Conservation (phyloP, 2,329 filamentous ascomycete genomes). For the Venturia carpophila region DNA sequence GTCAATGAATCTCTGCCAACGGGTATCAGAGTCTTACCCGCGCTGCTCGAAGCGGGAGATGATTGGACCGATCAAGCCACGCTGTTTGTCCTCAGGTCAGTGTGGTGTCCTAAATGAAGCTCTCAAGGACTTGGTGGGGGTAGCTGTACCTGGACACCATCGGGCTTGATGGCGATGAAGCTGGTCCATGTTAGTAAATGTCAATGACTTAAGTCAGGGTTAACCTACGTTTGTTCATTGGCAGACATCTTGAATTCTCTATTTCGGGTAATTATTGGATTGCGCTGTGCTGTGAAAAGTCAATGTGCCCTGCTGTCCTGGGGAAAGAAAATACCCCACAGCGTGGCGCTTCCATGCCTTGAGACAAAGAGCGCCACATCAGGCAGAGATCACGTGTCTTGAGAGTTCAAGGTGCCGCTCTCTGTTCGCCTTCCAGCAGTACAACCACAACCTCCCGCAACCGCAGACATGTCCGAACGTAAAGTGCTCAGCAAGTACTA, state of each 20-base stretch:
- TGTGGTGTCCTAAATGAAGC: background rate
- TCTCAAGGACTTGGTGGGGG: background rate
- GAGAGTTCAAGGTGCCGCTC: background rate
- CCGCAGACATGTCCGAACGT: constrained; percentile 67
- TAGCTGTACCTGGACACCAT: constrained; percentile 84
- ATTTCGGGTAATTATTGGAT: background rate
- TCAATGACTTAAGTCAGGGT: constrained; percentile 14
- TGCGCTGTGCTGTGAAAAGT: background rate
- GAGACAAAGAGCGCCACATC: background rate
- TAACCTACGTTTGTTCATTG: constrained; percentile 79
- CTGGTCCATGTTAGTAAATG: constrained; percentile 44
- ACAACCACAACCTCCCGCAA: constrained; percentile 11
- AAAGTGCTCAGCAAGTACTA: constrained; percentile 67
- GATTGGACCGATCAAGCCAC: constrained; percentile 96
- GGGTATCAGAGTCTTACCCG: constrained; percentile 53
- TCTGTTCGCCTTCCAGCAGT: no score
- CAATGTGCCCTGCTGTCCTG: no score
- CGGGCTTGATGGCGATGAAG: constrained; percentile 99
- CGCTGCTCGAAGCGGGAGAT: constrained; percentile 96
- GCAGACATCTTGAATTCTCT: constrained; percentile 32
- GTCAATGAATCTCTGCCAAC: constrained; percentile 13
- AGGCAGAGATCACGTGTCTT: background rate
- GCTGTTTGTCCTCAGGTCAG: constrained; percentile 45
- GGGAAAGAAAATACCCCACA: background rate
- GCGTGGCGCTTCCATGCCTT: background rate